Base-by-base conservation (phyloP, 2,329 filamentous ascomycete genomes). In the Verticillium zaregamsianum region DNA sequence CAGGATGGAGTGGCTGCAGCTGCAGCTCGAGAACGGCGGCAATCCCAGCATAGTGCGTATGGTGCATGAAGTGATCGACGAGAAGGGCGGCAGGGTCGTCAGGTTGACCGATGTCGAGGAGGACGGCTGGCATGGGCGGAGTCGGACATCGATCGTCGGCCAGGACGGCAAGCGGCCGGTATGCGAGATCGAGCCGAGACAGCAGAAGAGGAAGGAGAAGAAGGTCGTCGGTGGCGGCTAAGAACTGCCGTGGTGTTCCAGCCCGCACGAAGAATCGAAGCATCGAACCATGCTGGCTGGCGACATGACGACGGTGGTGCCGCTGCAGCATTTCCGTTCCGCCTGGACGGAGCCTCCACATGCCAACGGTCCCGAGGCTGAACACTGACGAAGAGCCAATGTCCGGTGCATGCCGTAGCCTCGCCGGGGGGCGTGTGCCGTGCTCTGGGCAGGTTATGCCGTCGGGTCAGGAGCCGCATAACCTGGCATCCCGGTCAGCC, bases 51-150 rank as follows among this genome's bases (percentile, higher is more conserved):
- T 64, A 7, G n/a, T 65, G 35, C 54, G 59, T 12, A 65, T 65
- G 63, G 59, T 40, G 17, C 63, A 65, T 3, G 62, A 59, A 2
- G 49, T 23, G 14, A 25, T 2, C 5, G 57, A 23, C 3, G 40
- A 33, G 9, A 55, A 40, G n/a, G 55, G 20, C 6, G 17, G 14
- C 20, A 49, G 35, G 20, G 52, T 61, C 40, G 40, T 65, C 39
- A 12, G 56, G 20, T 17, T 58, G 32, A 45, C 57, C 28, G 64
- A 65, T 17, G 31, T 61, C 25, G 64, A 65, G 49, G 57, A 61
- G 55, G 54, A 59, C 11, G 56, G 33, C 23, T 65, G 63, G 59
- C 62, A 61, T 39, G 64, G 64, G 3, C 57, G 59, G 20, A 65
- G 64, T 23, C 61, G 64, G 32, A 56, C 64, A 3, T 6, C 57